Evolutionary conservation across 768 basidiomycete genomes (phyloP).

Genomic region (Galerina sulciceps): DNA sequence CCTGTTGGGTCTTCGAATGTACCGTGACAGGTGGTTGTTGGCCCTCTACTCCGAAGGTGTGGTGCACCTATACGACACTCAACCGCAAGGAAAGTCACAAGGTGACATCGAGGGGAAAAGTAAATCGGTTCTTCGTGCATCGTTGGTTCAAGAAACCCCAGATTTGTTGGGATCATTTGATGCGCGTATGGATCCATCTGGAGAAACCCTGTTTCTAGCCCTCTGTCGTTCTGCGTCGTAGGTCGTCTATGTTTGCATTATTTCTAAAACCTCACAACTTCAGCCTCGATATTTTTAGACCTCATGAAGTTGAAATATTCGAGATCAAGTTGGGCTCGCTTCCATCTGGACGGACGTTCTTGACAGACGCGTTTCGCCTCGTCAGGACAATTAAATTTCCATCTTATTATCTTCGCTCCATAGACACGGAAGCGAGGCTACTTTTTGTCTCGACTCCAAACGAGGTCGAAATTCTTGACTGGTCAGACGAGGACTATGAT

Average conservation of each 20-base stretch:
- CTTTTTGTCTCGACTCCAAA: conserved; percentile 34
- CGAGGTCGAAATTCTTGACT: conserved; percentile 42
- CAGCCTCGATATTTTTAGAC: conserved; percentile 14
- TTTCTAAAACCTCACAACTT: background rate
- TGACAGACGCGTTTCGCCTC: conserved; percentile 17
- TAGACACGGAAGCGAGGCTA: conserved; percentile 36
- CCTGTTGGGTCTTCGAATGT: conserved; percentile 42
- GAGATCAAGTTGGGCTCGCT: conserved; percentile 17
- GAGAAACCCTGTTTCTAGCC: conserved; percentile 28
- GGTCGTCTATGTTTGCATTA: conserved; percentile 1
- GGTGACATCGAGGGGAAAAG: background rate
- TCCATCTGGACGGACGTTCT: background rate
- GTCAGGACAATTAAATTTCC: conserved; percentile 23
- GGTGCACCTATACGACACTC: conserved; percentile 46
- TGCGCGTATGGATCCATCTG: conserved; percentile 22
- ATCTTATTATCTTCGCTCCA: conserved; percentile 30
- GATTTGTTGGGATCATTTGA: conserved; percentile 26
- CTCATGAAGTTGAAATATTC: conserved; percentile 25
- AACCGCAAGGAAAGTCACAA: conserved; percentile 7
- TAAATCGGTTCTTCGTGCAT: conserved; percentile 13
- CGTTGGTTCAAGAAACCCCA: conserved; percentile 2
- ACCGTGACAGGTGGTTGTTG: conserved; percentile 53
- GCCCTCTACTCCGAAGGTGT: conserved; percentile 45
- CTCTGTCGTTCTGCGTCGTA: conserved; percentile 28
- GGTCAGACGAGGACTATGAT: conserved; percentile 25